phyloP scores from a whole-genome alignment of 225 moss, liverwort and hornwort species.

The Thuidium tamariscinum region DNA sequence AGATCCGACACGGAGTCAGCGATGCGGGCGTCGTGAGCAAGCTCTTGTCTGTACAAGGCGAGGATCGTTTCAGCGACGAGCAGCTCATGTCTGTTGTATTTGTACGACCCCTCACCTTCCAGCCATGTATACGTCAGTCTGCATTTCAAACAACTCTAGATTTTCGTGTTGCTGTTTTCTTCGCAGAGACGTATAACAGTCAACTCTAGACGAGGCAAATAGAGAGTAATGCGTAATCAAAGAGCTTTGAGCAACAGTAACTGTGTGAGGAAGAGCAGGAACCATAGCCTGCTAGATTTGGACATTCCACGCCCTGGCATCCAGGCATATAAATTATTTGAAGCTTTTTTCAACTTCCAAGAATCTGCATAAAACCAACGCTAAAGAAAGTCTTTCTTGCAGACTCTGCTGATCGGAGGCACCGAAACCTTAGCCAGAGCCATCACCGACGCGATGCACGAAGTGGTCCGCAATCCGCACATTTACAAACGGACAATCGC shows the following conservation, averaged over 20 bases:
- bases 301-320: background rate
- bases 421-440: background rate
- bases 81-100: slow-evolving; percentile 10
- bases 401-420: background rate
- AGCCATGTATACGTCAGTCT: background rate
- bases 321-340: background rate
- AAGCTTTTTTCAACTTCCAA: background rate
- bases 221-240: background rate
- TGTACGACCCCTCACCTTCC: background rate
- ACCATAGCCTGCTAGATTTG: no score
- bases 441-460: background rate
- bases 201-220: background rate
- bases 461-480: background rate
- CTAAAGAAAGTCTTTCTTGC: background rate
- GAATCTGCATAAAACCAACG: background rate
- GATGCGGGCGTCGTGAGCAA: slow-evolving; percentile 6
- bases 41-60: slow-evolving; percentile 19
- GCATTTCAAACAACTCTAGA: background rate
- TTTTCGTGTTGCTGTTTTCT: background rate
- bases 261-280: background rate
- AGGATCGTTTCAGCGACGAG: slow-evolving; percentile 12
- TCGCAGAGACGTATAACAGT: background rate
- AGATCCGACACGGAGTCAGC: background rate
- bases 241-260: background rate
- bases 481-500: background rate